Evolutionary conservation across 78 protist genomes (phyloP).

Genomic region (Monocercomonoides exilis): DNA sequence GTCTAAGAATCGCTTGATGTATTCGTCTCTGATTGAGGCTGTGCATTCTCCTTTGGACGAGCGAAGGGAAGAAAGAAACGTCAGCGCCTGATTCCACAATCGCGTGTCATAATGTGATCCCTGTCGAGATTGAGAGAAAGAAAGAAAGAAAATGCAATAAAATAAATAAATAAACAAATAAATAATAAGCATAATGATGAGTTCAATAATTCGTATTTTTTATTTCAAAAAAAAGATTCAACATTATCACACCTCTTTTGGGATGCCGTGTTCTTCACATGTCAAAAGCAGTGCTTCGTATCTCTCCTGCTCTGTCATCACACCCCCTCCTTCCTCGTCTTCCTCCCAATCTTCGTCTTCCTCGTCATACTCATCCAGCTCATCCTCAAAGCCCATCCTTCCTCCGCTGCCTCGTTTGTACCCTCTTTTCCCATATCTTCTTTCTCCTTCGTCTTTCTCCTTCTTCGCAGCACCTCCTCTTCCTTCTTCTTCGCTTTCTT

Average conservation of each 20-base stretch:
- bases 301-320: neutral
- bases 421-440: no score
- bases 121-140: neutral
- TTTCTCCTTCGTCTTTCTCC: no score
- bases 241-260: neutral
- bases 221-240: neutral
- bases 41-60: neutral
- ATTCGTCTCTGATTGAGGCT: neutral
- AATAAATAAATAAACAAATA: neutral
- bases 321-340: neutral
- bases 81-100: neutral
- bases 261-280: neutral
- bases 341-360: neutral
- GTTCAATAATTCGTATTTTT: no score
- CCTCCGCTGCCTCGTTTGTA: no score
- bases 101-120: neutral
- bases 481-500: no score
- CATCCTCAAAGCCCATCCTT: no score
- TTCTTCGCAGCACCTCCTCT: no score
- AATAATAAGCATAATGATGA: neutral
- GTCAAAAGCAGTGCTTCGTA: neutral
- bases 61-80: slow-evolving; percentile 2
- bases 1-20: neutral
- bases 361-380: no score
- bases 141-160: neutral